A percentile compares a stretch with the other conserved stretches of the same genome.
phyloP scores from a whole-genome alignment of 352 stramenopile genomes.

The Globisporangium paroecandrum region DNA sequence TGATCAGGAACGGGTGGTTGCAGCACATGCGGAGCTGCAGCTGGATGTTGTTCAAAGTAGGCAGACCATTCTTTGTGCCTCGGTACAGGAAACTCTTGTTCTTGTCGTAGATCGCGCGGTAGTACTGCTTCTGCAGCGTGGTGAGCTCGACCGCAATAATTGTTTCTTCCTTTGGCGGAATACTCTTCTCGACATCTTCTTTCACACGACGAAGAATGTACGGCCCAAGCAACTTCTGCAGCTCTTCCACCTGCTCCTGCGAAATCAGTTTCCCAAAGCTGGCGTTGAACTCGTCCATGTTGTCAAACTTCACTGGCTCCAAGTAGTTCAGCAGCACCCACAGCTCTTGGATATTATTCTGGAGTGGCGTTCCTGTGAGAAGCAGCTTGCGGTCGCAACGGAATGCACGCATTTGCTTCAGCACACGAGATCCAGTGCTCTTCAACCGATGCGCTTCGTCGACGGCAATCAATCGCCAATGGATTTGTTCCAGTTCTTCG shows the following conservation, averaged over 20 bases:
- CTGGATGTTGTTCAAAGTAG: conserved; percentile 98
- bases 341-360: conserved; percentile 97
- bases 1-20: conserved; percentile 99
- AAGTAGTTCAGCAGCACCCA: conserved; percentile 97
- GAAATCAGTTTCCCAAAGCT: conserved; percentile 92
- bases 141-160: conserved; percentile 97
- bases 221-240: conserved; percentile 93
- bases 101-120: conserved; percentile 99
- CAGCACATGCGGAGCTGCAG: conserved; percentile 99
- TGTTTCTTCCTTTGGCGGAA: conserved; percentile 96
- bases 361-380: conserved; percentile 96
- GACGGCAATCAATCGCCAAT: conserved; percentile 81
- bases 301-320: conserved; percentile 91
- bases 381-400: conserved; percentile 90
- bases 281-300: conserved; percentile 86
- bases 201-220: conserved; percentile 97
- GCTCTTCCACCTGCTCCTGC: conserved; percentile 91
- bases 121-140: conserved; percentile 99
- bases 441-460: conserved; percentile 86
- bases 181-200: conserved; percentile 95
- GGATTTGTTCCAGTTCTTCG: conserved; percentile 83
- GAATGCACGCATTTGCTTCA: conserved; percentile 86
- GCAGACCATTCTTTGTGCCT: conserved; percentile 80
- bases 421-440: conserved; percentile 68
- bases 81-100: conserved; percentile 97